phyloP scores from a whole-genome alignment of 192 early-diverging fungal species.

The Chytriomyces hyalinus region DNA sequence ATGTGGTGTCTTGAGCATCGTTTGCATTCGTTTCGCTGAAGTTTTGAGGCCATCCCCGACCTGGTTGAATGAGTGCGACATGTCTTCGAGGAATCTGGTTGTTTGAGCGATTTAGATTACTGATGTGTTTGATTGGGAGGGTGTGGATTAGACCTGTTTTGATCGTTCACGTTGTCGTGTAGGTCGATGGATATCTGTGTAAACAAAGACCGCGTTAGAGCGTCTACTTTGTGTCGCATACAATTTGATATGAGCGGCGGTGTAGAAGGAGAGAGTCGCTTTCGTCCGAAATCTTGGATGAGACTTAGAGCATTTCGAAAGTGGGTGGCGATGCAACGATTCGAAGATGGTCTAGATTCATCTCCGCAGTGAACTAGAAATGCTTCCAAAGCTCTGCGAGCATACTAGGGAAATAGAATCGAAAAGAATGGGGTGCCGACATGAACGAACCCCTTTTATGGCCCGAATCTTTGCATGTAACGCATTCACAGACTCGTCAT shows the following conservation, averaged over 20 bases:
- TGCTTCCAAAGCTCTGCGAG: no score
- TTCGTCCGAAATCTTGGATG: no score
- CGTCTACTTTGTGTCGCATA: no score
- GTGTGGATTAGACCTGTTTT: constrained; percentile 17
- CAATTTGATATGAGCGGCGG: no score
- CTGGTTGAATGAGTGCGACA: constrained; percentile 31
- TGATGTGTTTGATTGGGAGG: neutral
- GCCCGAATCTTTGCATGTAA: constrained; percentile 35
- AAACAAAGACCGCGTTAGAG: no score
- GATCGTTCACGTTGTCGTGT: constrained; percentile 35
- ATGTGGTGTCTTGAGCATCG: constrained; percentile 30
- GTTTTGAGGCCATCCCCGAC: constrained; percentile 30
- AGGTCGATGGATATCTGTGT: constrained; percentile 38
- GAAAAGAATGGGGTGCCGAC: neutral
- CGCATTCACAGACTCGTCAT: constrained; percentile 28
- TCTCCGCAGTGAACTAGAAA: no score
- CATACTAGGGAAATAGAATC: neutral
- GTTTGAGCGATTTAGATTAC: neutral
- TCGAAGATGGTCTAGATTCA: no score
- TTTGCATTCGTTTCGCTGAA: constrained; percentile 22
- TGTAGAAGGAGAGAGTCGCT: no score
- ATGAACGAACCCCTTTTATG: constrained; percentile 33
- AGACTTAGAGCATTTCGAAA: no score
- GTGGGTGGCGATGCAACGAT: no score
- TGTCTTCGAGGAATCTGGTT: constrained; percentile 27